A percentile compares a stretch with the other conserved stretches of the same genome.
Conservation (phyloP, 345 rosid genomes). For the Eucalyptus erythrocorys region DNA sequence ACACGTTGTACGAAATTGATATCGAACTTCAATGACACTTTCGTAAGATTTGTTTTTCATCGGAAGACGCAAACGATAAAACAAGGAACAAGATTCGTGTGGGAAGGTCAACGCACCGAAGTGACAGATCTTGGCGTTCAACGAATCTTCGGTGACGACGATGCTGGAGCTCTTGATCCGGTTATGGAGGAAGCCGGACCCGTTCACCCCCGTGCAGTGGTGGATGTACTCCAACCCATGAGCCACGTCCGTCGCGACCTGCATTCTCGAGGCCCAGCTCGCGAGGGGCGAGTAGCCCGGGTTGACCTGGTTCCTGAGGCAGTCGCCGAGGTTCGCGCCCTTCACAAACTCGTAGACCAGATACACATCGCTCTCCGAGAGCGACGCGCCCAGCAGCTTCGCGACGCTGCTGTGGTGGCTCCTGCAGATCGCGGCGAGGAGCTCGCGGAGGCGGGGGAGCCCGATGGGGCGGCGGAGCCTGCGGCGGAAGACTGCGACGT, state of each 20-base stretch:
- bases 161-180: constrained; percentile 35
- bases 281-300: constrained; percentile 59
- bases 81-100: background rate
- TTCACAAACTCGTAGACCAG: constrained; percentile 52
- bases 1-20: background rate
- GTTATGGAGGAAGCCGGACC: constrained; percentile 21
- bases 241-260: constrained; percentile 68
- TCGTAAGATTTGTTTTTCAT: background rate
- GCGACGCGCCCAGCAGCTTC: constrained; percentile 31
- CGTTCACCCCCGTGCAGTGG: constrained; percentile 10
- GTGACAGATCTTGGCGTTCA: constrained; percentile 27
- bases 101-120: constrained; percentile 7
- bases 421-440: constrained; percentile 10
- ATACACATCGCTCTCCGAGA: constrained; percentile 30
- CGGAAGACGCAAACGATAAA: background rate
- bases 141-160: constrained; percentile 14
- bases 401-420: constrained; percentile 29
- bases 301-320: constrained; percentile 47
- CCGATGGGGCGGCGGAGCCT: constrained; percentile 9
- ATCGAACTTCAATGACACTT: background rate
- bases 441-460: background rate
- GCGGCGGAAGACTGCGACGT: constrained; percentile 17
- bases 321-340: constrained; percentile 56
- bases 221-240: constrained; percentile 42
- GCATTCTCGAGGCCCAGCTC: constrained; percentile 70